Evolutionary conservation across 2,329 filamentous ascomycete species (phyloP), one percentile per base, ranked within the genome.

Genomic region (Fusarium praegraminearum): DNA sequence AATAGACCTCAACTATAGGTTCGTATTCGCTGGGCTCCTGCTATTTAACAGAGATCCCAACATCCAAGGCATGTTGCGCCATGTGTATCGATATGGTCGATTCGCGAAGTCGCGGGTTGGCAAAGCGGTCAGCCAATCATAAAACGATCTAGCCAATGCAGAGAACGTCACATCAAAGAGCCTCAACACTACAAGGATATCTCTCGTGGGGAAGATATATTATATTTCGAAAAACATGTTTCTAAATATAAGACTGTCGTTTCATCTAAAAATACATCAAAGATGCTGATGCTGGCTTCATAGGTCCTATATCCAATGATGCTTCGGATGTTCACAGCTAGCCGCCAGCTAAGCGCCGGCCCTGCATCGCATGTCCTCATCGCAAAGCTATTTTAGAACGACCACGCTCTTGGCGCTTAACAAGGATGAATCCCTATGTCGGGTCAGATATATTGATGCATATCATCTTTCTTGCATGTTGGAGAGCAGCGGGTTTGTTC

Each of bases 291-390:
- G n/a, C 50, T 38, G 26, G 52, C 18, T 56, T 61, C n/a, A 41
- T 59, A 57, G 62, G 41, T 20, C 35, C 30, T 33, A 33, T 55
- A 24, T 60, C 68, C 60, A 73, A 72, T 70, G 35, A 58, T 56
- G 47, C 32, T 64, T 49, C 62, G 26, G 33, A 28, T 20, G 16
- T 26, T 32, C 45, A 51, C 30, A 20, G 32, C 43, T 75, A 75
- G 62, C 73, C 73, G 73, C 73, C 64, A 41, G 55, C 70, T 75
- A 75, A 75, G 71, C 73, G 73, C 73, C 67, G 44, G 33, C 61
- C 54, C 32, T 64, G 50, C 56, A 73, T 58, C 41, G 62, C 44
- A 58, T 59, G 43, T 60, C 45, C 30, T 41, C 60, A 62, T 66
- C 54, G 59, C 41, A 51, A 52, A 62, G 57, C 51, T 56, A 65